Evolutionary conservation across 495 filamentous ascomycete genomes (phyloP).

Genomic region (Penicillium taxi): DNA sequence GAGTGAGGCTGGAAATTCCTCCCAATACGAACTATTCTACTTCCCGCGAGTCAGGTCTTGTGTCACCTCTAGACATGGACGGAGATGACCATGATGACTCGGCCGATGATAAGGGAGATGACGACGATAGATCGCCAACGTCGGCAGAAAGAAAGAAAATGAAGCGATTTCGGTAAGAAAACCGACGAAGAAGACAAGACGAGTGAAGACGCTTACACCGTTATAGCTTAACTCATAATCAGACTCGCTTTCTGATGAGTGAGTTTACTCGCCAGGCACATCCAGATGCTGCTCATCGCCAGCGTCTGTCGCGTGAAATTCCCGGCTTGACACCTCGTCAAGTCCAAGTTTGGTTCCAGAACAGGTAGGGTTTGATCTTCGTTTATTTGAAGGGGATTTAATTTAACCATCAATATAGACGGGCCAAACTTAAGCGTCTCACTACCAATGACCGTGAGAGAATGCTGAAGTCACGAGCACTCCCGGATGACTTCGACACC

Average conservation of each 20-base stretch:
- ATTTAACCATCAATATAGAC: constrained; percentile 39
- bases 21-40: constrained; percentile 8
- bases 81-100: constrained; percentile 22
- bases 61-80: constrained; percentile 10
- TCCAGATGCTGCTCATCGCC: constrained; percentile 87
- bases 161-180: constrained; percentile 84
- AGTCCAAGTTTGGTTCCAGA: constrained; percentile 99
- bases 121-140: constrained; percentile 18
- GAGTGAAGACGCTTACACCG: constrained; percentile 2
- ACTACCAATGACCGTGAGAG: constrained; percentile 89
- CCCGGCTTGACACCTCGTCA: constrained; percentile 88
- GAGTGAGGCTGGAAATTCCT: constrained; percentile 19
- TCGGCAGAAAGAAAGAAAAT: constrained; percentile 78
- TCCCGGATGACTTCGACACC: constrained; percentile 89
- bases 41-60: constrained; percentile 10
- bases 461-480: constrained; percentile 85
- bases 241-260: constrained; percentile 94
- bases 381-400: constrained; percentile 15
- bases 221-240: constrained; percentile 85
- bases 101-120: constrained; percentile 28
- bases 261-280: constrained; percentile 95
- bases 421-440: constrained; percentile 91
- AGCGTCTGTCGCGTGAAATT: constrained; percentile 83
- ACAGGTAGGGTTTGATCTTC: constrained; percentile 56
- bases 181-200: not conserved